These are phyloP conservation scores for Penicillium parvum DNA, from an alignment of 495 filamentous ascomycete genomes.

Conservation along the genomic window DNA sequence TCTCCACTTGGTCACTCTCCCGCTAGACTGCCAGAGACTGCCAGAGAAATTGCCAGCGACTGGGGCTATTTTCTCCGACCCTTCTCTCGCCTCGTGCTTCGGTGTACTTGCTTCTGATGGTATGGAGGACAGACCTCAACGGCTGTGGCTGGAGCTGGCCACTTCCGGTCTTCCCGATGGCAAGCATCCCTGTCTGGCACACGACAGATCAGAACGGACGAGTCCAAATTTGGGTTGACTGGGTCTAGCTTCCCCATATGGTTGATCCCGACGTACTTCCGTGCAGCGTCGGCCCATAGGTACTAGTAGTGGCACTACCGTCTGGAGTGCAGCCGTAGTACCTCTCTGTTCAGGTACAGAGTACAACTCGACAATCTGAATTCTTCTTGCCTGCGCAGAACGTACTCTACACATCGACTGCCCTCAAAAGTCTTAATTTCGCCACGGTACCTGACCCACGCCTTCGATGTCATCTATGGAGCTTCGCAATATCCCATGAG, in stretches of 20 bases:
- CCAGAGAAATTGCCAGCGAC: too few species aligned
- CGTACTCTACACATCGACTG: too few species aligned
- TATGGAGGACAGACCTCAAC: conserved; percentile 2
- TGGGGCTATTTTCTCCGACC: conserved; percentile 19
- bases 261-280: conserved; percentile 8
- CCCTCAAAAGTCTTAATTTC: neutral
- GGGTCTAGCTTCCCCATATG: neutral
- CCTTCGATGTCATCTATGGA: conserved; percentile 10
- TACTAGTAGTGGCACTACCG: conserved; percentile 1
- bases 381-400: too few species aligned
- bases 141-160: conserved; percentile 17
- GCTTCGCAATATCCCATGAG: conserved; percentile 11
- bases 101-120: too few species aligned
- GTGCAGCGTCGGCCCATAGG: conserved; percentile 4
- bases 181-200: conserved; percentile 3
- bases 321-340: conserved; percentile 17
- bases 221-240: conserved; percentile 5
- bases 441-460: conserved; percentile 1
- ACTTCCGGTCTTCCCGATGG: conserved; percentile 2
- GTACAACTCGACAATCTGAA: too few species aligned
- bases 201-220: conserved; percentile 16
- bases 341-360: conserved; percentile 2
- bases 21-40: too few species aligned
- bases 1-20: neutral
- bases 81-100: conserved; percentile 2